Percentiles rank a stretch among this genome's conserved stretches.
These are phyloP conservation scores for Rhododendron vialii DNA, from an alignment of 148 eudicot species.

Conservation along the genomic window DNA sequence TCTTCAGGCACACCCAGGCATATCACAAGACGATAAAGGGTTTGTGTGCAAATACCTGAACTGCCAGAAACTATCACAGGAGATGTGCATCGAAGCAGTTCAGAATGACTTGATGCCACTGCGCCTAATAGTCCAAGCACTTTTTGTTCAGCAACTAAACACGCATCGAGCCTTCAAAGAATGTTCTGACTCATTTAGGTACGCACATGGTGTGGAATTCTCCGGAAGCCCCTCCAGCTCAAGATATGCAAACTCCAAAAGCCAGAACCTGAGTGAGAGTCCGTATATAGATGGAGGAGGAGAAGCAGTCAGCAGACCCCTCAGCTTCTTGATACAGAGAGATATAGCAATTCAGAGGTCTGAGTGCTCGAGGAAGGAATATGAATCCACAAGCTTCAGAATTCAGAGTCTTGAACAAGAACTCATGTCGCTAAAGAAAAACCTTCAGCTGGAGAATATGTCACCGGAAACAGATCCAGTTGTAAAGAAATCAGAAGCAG, in stretches of 20 bases:
- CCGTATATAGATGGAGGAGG: constrained; percentile 39
- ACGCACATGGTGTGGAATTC: constrained; percentile 46
- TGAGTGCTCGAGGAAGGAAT: constrained; percentile 44
- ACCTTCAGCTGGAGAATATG: constrained; percentile 37
- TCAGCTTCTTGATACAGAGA: background rate
- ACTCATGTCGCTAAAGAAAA: constrained; percentile 57
- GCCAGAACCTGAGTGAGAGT: constrained; percentile 52
- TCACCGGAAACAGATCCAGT: constrained; percentile 25
- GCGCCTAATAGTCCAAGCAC: constrained; percentile 82
- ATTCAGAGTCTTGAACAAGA: constrained; percentile 82
- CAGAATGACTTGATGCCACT: constrained; percentile 93
- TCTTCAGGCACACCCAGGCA: constrained; percentile 55
- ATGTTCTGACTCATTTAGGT: constrained; percentile 44
- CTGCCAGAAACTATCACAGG: constrained; percentile 81
- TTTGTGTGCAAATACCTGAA: constrained; percentile 67
- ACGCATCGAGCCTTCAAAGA: constrained; percentile 58
- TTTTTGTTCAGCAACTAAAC: constrained; percentile 78
- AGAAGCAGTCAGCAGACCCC: constrained; percentile 3
- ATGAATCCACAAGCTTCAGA: constrained; percentile 82
- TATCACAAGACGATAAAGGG: constrained; percentile 72
- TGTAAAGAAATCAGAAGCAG: constrained; percentile 25
- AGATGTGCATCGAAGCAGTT: constrained; percentile 85
- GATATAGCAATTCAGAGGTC: constrained; percentile 13
- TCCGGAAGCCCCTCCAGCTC: constrained; percentile 76
- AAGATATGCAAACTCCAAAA: constrained; percentile 40